phyloP scores from a whole-genome alignment of 1,284 basidiomycete species.

The Ustilago trichophora region DNA sequence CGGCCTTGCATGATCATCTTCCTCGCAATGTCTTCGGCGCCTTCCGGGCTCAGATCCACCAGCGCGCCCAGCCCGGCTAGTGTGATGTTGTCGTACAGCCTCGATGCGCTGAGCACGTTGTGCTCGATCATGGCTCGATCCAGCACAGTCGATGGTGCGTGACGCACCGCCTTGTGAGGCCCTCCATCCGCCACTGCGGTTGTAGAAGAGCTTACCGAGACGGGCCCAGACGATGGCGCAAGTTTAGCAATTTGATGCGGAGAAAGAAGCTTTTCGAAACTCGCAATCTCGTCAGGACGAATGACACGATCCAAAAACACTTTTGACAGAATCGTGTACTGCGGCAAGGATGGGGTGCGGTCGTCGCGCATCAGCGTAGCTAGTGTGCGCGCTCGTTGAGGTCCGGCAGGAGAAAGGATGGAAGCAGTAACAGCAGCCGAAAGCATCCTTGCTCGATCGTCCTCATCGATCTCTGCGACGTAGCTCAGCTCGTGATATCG shows the following conservation, averaged over 20 bases:
- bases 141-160: constrained; percentile 89
- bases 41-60: constrained; percentile 68
- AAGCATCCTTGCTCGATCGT: constrained; percentile 51
- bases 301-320: constrained; percentile 98
- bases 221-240: constrained; percentile 65
- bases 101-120: constrained; percentile 92
- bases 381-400: constrained; percentile 88
- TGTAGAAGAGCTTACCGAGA: not conserved
- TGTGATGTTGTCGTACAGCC: constrained; percentile 67
- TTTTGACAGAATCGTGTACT: constrained; percentile 89
- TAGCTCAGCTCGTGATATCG: constrained; percentile 84
- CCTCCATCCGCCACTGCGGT: not conserved
- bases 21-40: constrained; percentile 90
- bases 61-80: constrained; percentile 50
- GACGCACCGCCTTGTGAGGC: constrained; percentile 27
- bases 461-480: constrained; percentile 50
- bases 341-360: constrained; percentile 79
- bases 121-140: constrained; percentile 98
- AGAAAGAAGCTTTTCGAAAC: constrained; percentile 85
- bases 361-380: constrained; percentile 94
- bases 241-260: constrained; percentile 93
- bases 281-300: constrained; percentile 83
- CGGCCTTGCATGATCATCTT: constrained; percentile 96
- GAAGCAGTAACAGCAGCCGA: constrained; percentile 91
- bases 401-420: constrained; percentile 95